Conservation (phyloP, 2,329 filamentous ascomycete genomes). For the Dothidotthia symphoricarpi region DNA sequence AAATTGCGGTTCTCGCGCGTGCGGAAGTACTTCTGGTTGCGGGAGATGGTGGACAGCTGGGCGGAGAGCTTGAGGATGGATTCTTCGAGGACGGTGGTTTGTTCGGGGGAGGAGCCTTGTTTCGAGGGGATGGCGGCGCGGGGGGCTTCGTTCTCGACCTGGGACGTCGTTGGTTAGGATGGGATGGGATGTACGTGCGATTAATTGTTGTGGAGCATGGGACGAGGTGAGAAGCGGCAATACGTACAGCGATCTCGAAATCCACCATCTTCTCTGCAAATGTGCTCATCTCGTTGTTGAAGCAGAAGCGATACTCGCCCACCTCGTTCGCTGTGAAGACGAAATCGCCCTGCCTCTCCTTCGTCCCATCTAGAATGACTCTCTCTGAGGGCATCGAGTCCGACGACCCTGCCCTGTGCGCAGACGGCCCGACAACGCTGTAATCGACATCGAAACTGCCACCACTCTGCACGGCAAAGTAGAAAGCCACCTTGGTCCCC, state of each 20-base stretch:
- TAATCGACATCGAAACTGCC: constrained; percentile 98
- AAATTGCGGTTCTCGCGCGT: constrained; percentile 99
- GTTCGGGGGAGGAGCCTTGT: constrained; percentile 83
- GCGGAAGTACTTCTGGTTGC: constrained; percentile 99
- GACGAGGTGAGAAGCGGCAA: constrained; percentile 1
- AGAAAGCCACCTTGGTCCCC: constrained; percentile 91
- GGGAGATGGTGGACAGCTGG: constrained; percentile 87
- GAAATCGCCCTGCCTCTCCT: constrained; percentile 94
- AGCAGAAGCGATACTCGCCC: constrained; percentile 96
- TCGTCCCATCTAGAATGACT: constrained; percentile 78
- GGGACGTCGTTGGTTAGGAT: constrained; percentile 6
- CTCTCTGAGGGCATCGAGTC: constrained; percentile 53
- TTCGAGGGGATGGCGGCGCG: constrained; percentile 80
- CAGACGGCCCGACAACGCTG: constrained; percentile 71
- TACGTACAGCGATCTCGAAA: constrained; percentile 89
- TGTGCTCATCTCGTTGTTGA: constrained; percentile 97
- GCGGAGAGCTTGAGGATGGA: constrained; percentile 92
- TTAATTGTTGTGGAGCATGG: background rate
- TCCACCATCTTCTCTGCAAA: constrained; percentile 97
- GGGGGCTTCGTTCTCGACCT: constrained; percentile 88
- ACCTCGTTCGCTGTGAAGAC: constrained; percentile 88
- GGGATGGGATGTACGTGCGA: background rate
- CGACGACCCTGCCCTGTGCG: background rate
- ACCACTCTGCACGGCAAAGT: constrained; percentile 99
- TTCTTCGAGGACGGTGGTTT: constrained; percentile 85